These are phyloP conservation scores for Chaetomium tenue DNA, from an alignment of 495 filamentous ascomycete species.

Conservation along the genomic window DNA sequence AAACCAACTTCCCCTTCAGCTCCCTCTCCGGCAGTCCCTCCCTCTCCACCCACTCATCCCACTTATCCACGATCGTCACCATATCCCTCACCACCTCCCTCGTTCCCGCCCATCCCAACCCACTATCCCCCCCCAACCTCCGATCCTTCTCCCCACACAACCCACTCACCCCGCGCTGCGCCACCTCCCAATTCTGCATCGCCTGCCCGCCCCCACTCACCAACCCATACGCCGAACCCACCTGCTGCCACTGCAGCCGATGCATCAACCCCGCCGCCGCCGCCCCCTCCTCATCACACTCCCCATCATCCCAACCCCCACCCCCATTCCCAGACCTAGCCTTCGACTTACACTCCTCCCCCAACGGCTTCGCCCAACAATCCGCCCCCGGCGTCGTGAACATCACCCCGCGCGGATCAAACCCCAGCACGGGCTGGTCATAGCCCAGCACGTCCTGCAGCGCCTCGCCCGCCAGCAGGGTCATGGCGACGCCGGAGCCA, in stretches of 20 bases:
- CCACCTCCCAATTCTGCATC: constrained; percentile 32
- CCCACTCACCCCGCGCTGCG: constrained; percentile 33
- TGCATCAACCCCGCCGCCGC: constrained; percentile 10
- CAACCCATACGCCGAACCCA: constrained; percentile 29
- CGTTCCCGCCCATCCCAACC: constrained; percentile 36
- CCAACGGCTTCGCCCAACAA: constrained; percentile 37
- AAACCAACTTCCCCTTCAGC: constrained; percentile 46
- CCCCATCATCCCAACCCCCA: neutral
- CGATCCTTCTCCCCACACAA: constrained; percentile 41
- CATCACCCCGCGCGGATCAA: constrained; percentile 47
- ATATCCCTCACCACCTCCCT: constrained; percentile 40
- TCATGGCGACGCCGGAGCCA: constrained; percentile 36
- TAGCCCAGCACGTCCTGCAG: constrained; percentile 42
- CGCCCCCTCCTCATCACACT: constrained; percentile 16
- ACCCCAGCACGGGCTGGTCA: constrained; percentile 45
- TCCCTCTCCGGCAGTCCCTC: constrained; percentile 26
- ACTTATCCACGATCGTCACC: constrained; percentile 42
- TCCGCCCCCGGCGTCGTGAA: constrained; percentile 39
- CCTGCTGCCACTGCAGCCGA: constrained; percentile 25
- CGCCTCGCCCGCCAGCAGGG: constrained; percentile 29
- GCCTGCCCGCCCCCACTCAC: constrained; percentile 41
- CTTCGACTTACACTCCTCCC: no score
- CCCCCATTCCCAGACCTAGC: no score
- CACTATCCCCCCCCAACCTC: constrained; percentile 22
- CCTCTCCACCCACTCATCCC: constrained; percentile 37